Evolutionary conservation across 192 early-diverging fungal species (phyloP), one percentile per base, ranked within the genome.

Genomic region (Dispira simplex): DNA sequence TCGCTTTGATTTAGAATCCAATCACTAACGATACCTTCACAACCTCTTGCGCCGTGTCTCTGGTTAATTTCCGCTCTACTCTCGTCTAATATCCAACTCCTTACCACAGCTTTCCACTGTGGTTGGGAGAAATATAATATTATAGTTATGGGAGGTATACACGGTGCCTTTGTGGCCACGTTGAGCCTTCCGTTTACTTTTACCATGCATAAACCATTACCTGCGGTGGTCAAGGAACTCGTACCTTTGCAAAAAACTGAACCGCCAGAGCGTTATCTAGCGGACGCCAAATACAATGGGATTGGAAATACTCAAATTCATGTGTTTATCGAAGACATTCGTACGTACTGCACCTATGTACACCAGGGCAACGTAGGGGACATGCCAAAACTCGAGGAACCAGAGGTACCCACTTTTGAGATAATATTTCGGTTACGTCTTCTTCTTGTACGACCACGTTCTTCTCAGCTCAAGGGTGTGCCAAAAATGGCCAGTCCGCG

Each of bases 241-340:
- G 46, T 62, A 13, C 59, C 59, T 20, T 45, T 62, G 26, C 59
- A 62, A 45, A 43, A 45, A 6, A 43, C 59, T 4, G 16, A 20
- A 13, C 59, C 59, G 11, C 59, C 59, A 16, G 59, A 62, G 3
- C n/a, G 45, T 20, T 62, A 62, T 21, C 59, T 62, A 21, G 43
- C 59, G n/a, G 39, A 44, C n/a, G 59, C 25, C 43, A 62, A 62
- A 62, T 62, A 62, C 59, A 62, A 45, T 21, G 59, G 59, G 44
- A n/a, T 62, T 11, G 59, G 59, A 16, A 45, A 62, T 14, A 44
- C 59, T 11, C 8, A 46, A n/a, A 62, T 62, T 45, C 43, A 44
- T 21, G 44, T 62, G 12, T 62, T 18, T 25, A 5, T 62, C 11
- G 59, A 62, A 39, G 59, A 62, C 46, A 44, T 62, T 25, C 59